A percentile compares a stretch with the other conserved stretches of the same genome.
Evolutionary conservation across 106 monocot species (phyloP).

Genomic region (Cymbidium sinense): DNA sequence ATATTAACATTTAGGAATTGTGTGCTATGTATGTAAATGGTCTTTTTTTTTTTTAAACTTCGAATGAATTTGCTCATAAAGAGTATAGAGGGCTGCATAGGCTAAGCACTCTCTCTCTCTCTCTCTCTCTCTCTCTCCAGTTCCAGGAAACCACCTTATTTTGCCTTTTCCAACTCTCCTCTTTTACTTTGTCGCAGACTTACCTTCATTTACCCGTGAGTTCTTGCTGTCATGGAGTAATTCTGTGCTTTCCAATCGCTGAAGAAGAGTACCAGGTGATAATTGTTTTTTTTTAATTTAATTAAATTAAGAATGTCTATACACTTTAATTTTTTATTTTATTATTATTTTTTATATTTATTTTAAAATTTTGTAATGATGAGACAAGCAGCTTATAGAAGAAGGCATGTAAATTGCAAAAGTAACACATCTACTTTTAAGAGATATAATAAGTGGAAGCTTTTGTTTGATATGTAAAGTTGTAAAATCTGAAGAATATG

Average conservation of each 20-base stretch:
- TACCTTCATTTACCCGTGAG: slow-evolving; percentile 70
- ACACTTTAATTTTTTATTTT: not conserved
- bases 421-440: not conserved
- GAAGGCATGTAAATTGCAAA: not conserved
- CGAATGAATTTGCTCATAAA: too few species aligned
- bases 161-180: not conserved
- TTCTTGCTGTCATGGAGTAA: slow-evolving; percentile 93
- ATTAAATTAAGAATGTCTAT: too few species aligned
- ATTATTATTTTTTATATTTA: not conserved
- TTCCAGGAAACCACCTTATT: not conserved
- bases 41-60: not conserved
- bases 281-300: not conserved
- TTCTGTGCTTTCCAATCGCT: slow-evolving; percentile 70
- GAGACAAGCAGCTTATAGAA: not conserved
- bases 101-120: too few species aligned
- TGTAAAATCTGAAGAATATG: not conserved
- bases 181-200: slow-evolving; percentile 38
- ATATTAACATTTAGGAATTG: too few species aligned
- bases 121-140: not conserved
- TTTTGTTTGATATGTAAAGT: slow-evolving; percentile 6
- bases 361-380: not conserved
- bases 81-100: too few species aligned
- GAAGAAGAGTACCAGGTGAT: not conserved
- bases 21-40: too few species aligned
- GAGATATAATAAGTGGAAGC: slow-evolving; percentile 5